phyloP scores from a whole-genome alignment of 306 rosid genomes.

The peach (Prunus persica) region DNA sequence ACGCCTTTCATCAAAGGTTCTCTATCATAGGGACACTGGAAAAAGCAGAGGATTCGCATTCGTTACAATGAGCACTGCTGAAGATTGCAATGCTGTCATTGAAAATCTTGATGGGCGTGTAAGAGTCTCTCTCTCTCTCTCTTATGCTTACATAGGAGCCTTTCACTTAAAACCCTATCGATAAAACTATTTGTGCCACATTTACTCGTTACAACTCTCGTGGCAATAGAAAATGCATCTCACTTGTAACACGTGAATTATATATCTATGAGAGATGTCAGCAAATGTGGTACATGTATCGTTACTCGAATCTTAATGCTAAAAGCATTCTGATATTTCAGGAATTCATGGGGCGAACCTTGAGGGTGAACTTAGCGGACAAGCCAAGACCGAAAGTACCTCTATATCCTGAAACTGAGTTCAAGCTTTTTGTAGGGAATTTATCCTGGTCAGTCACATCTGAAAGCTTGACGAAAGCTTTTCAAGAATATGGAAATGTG shows the following conservation, averaged over 20 bases:
- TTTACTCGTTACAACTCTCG: neutral
- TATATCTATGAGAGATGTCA: neutral
- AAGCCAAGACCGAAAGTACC: constrained; percentile 81
- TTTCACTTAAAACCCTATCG: too few relatives aligned
- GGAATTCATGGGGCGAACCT: constrained; percentile 76
- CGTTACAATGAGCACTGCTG: constrained; percentile 80
- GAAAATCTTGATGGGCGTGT: constrained; percentile 82
- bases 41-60: constrained; percentile 96
- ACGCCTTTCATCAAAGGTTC: constrained; percentile 53
- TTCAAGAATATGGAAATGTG: constrained; percentile 76
- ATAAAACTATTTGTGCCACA: neutral
- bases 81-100: constrained; percentile 68
- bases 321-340: constrained; percentile 20
- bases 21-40: constrained; percentile 72
- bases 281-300: neutral
- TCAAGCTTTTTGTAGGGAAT: constrained; percentile 84
- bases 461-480: constrained; percentile 66
- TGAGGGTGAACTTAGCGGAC: constrained; percentile 86
- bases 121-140: constrained; percentile 28
- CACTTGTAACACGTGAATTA: neutral
- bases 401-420: constrained; percentile 79
- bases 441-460: constrained; percentile 87
- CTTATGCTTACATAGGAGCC: too few relatives aligned
- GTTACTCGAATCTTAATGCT: neutral
- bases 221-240: neutral